Base-by-base conservation (phyloP, 306 rosid species). In the Clitoria ternatea region DNA sequence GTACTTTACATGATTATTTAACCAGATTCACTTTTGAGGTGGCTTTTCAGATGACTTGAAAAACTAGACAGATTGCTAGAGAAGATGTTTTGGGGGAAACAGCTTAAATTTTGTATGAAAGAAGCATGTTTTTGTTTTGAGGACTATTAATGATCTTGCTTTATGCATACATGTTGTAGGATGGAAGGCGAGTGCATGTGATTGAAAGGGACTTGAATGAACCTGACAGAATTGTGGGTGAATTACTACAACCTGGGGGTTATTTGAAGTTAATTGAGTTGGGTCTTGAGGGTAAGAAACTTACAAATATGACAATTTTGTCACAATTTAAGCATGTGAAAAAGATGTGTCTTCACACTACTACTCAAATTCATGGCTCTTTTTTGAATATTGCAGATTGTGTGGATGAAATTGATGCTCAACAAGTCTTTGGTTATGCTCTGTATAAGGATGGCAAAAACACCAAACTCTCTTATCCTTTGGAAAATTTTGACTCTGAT, bases 181-280 rank as follows among this genome's bases (percentile, higher is more conserved):
- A 84, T 64, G 92, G 92, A 47, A 66, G 93, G 36, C 74, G 48
- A 44, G 87, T 87, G 13, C 87, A 68, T 82, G 87, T 84, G 6
- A 84, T 87, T 14, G 92, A 80, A 49, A 84, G 89, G 54, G 92
- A 87, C 56, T 85, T 92, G 82, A 85, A 43, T 32, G 93, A 92
- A 72, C 97, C 91, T 13, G 91, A 90, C 6, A 88, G 97, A 54
- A 92, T 92, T 70, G 97, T 90, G 10, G 98, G 97, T 40, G 98
- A 92, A 77, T 73, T 90, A 66, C 77, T 92, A 18, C 97, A 90
- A 69, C 98, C 97, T 53, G 98, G 98, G 1, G 98, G 98, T 3
- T 92, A 90, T 74, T 76, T 92, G 6, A 90, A 85, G 80, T 68
- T 90, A 69, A 69, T 90, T 40, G 96, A 90, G 77, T 81, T 92